Evolutionary conservation across 805 yeast genomes (phyloP).

Genomic region (Kuraishia capsulata): DNA sequence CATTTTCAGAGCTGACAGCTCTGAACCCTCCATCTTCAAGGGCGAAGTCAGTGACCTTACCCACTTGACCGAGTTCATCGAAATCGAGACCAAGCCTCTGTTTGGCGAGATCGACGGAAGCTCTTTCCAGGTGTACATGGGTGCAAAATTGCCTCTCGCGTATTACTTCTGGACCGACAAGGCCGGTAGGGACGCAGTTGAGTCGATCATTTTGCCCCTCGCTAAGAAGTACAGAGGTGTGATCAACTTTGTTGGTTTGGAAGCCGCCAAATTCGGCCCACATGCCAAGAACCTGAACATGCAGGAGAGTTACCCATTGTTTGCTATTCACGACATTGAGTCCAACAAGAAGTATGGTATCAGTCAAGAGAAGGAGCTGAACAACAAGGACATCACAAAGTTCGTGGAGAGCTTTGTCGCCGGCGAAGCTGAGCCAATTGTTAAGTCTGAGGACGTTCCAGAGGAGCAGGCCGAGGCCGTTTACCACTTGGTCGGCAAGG

Average conservation of each 20-base stretch:
- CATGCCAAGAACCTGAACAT: constrained; percentile 84
- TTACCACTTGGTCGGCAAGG: constrained; percentile 72
- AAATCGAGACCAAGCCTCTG: constrained; percentile 63
- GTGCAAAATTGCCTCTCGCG: constrained; percentile 68
- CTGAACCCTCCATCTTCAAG: constrained; percentile 34
- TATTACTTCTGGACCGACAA: constrained; percentile 75
- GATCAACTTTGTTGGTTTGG: constrained; percentile 81
- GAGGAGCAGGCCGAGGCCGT: constrained; percentile 65
- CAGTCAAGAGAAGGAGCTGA: constrained; percentile 45
- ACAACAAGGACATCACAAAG: constrained; percentile 42
- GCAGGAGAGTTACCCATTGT: constrained; percentile 80
- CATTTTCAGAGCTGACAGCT: constrained; percentile 36
- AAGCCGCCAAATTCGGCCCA: constrained; percentile 69
- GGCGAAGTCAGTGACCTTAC: constrained; percentile 24
- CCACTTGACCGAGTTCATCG: constrained; percentile 38
- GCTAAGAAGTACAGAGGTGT: constrained; percentile 74
- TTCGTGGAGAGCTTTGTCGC: constrained; percentile 56
- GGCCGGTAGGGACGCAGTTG: constrained; percentile 54
- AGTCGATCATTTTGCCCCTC: constrained; percentile 43
- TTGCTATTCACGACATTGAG: constrained; percentile 71
- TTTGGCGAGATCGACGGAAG: constrained; percentile 83
- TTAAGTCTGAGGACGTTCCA: constrained; percentile 85
- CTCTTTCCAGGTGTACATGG: constrained; percentile 69
- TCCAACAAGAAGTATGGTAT: constrained; percentile 71
- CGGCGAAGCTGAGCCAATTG: constrained; percentile 61